A percentile compares a stretch with the other conserved stretches of the same genome.
Evolutionary conservation across 805 yeast species (phyloP).

Genomic region (Pichia sporocuriosa): DNA sequence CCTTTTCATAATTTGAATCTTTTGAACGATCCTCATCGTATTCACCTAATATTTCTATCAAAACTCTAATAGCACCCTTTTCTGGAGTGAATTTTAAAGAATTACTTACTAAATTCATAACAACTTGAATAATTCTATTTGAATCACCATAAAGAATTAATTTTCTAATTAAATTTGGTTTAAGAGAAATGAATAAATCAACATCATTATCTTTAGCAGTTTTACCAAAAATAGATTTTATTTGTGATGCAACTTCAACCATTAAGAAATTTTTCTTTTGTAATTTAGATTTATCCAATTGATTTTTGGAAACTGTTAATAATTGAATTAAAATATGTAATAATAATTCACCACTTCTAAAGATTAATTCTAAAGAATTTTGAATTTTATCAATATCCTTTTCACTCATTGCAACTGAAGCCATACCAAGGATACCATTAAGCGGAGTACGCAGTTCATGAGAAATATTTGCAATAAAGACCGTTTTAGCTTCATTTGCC

Average conservation of each 20-base stretch:
- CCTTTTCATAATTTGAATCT: conserved; percentile 36
- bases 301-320: conserved; percentile 87
- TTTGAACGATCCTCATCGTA: conserved; percentile 52
- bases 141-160: conserved; percentile 81
- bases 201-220: conserved; percentile 75
- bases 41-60: conserved; percentile 59
- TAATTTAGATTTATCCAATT: conserved; percentile 71
- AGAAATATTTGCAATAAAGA: conserved; percentile 84
- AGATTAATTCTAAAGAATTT: conserved; percentile 72
- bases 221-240: conserved; percentile 77
- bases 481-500: conserved; percentile 95
- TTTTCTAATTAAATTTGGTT: conserved; percentile 53
- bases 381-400: conserved; percentile 59
- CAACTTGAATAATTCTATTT: conserved; percentile 82
- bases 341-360: conserved; percentile 84
- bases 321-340: conserved; percentile 86
- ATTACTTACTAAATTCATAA: conserved; percentile 88
- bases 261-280: conserved; percentile 79
- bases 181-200: conserved; percentile 51
- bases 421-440: conserved; percentile 94
- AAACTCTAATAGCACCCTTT: conserved; percentile 70
- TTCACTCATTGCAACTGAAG: conserved; percentile 90
- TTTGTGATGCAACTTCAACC: conserved; percentile 76
- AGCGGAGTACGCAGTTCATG: conserved; percentile 94
- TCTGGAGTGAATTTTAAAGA: conserved; percentile 89